These are phyloP conservation scores for Chaetomium sp. DNA, from an alignment of 2,329 filamentous ascomycete genomes.

Conservation along the genomic window DNA sequence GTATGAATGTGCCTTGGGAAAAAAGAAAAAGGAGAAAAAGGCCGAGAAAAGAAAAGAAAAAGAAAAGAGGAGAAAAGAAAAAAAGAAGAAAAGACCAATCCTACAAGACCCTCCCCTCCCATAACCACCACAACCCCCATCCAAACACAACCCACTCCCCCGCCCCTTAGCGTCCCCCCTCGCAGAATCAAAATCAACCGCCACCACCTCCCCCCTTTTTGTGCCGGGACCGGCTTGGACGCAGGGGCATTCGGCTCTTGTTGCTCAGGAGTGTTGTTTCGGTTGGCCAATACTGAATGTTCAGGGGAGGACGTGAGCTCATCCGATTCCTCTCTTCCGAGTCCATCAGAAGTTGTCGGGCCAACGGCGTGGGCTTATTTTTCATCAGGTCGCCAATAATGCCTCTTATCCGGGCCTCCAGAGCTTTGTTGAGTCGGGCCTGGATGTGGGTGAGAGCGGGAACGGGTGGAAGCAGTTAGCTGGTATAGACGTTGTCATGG, in stretches of 20 bases:
- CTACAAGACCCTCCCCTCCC: too few relatives aligned
- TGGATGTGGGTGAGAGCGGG: slow-evolving; percentile 7
- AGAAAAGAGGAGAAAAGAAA: too few relatives aligned
- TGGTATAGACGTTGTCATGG: slow-evolving; percentile 49
- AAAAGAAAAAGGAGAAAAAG: background rate
- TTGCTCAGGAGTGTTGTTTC: background rate
- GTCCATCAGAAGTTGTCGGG: background rate
- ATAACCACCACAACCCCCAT: background rate
- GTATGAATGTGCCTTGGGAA: background rate
- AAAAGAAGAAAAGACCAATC: too few relatives aligned
- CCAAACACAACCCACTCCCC: background rate
- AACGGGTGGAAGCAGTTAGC: slow-evolving; percentile 47
- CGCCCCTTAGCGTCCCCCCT: background rate
- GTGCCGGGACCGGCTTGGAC: background rate
- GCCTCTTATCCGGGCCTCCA: slow-evolving; percentile 20
- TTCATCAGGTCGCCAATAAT: slow-evolving; percentile 10
- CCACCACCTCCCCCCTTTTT: slow-evolving; percentile 24
- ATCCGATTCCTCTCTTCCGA: background rate
- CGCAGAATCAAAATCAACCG: slow-evolving; percentile 19
- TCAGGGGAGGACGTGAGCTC: background rate
- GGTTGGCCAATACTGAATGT: background rate
- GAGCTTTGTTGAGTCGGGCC: slow-evolving; percentile 13
- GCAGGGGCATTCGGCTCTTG: background rate
- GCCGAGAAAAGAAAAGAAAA: too few relatives aligned
- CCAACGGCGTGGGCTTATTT: too few relatives aligned